Conservation (phyloP, 2,329 filamentous ascomycete species). For the Colletotrichum gigasporum region DNA sequence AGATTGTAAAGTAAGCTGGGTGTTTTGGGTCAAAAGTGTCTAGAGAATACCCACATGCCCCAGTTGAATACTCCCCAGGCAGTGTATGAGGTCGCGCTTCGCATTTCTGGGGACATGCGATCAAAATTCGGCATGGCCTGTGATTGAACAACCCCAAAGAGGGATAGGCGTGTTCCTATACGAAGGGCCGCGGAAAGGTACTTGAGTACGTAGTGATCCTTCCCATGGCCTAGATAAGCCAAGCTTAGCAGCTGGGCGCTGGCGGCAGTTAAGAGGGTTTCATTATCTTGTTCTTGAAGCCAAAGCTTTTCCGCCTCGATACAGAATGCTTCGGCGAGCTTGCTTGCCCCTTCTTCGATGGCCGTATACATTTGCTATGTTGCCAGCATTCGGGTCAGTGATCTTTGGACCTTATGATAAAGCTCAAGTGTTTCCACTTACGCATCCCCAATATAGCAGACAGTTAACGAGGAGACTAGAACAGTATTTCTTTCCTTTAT, state of each 20-base stretch:
- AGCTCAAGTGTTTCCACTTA: no score
- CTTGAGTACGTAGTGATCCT: constrained; percentile 43
- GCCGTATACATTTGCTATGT: constrained; percentile 46
- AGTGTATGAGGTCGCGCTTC: constrained; percentile 30
- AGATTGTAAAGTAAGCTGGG: constrained; percentile 35
- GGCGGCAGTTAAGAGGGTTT: constrained; percentile 38
- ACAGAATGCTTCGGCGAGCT: constrained; percentile 35
- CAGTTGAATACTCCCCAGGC: constrained; percentile 48
- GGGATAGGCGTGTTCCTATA: constrained; percentile 41
- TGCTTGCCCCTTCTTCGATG: constrained; percentile 36
- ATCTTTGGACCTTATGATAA: no score
- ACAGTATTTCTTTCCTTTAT: no score
- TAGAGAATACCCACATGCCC: constrained; percentile 42
- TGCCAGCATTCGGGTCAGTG: no score
- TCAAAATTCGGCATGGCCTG: background rate
- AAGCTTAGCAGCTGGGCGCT: constrained; percentile 45
- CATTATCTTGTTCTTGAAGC: constrained; percentile 32
- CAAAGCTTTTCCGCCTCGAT: constrained; percentile 40
- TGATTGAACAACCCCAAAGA: constrained; percentile 37
- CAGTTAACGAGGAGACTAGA: no score
- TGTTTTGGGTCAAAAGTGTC: background rate
- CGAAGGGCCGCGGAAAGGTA: constrained; percentile 40
- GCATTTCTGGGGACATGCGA: constrained; percentile 32
- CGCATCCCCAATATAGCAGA: no score
- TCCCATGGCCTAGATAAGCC: constrained; percentile 44